phyloP scores from a whole-genome alignment of 345 rosid genomes.

The Eutrema japonicum region DNA sequence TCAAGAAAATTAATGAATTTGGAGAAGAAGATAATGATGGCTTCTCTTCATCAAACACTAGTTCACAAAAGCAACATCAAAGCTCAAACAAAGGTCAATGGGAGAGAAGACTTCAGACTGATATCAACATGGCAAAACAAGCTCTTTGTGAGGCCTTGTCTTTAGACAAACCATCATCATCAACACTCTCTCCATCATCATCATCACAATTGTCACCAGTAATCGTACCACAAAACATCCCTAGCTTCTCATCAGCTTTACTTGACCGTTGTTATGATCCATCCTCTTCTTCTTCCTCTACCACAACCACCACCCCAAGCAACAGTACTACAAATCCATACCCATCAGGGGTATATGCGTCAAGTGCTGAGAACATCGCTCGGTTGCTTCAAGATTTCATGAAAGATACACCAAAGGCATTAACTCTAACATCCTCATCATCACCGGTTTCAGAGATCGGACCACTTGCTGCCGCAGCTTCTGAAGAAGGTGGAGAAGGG shows the following conservation, averaged over 20 bases:
- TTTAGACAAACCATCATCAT: slow-evolving; percentile 51
- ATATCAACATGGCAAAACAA: slow-evolving; percentile 81
- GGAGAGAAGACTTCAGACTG: slow-evolving; percentile 94
- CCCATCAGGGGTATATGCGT: slow-evolving; percentile 55
- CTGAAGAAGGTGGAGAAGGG: slow-evolving; percentile 37
- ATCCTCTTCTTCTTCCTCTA: slow-evolving; percentile 45
- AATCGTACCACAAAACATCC: slow-evolving; percentile 29
- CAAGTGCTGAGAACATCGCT: slow-evolving; percentile 74
- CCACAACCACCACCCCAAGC: slow-evolving; percentile 41
- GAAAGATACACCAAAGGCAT: slow-evolving; percentile 50
- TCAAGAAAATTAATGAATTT: slow-evolving; percentile 55
- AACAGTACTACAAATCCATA: slow-evolving; percentile 31
- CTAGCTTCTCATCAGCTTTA: slow-evolving; percentile 38
- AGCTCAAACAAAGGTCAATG: slow-evolving; percentile 72
- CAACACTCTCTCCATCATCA: slow-evolving; percentile 32
- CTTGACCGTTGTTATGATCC: slow-evolving; percentile 38
- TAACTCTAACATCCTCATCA: slow-evolving; percentile 32
- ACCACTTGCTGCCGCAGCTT: slow-evolving; percentile 23
- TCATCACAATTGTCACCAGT: slow-evolving; percentile 32
- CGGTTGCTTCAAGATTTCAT: slow-evolving; percentile 71
- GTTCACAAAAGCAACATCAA: slow-evolving; percentile 41
- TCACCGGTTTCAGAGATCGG: slow-evolving; percentile 42
- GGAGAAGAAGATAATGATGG: slow-evolving; percentile 36
- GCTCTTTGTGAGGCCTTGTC: slow-evolving; percentile 90
- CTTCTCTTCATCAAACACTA: slow-evolving; percentile 34